Evolutionary conservation across 805 yeast genomes (phyloP).

Genomic region (Spathaspora hagerdaliae): DNA sequence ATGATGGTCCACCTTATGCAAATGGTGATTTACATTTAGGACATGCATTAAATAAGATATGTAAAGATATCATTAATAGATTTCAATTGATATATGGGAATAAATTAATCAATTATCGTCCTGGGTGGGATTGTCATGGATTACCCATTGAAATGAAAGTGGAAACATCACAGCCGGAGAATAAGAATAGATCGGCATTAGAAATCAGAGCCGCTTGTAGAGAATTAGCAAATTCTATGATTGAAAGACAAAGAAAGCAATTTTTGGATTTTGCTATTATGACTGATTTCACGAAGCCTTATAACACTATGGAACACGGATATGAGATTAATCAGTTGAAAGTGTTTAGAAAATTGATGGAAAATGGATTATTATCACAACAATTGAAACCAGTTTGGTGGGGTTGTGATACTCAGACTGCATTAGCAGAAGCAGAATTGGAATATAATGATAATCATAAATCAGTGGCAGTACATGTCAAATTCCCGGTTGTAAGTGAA

Average conservation of each 20-base stretch:
- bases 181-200: constrained; percentile 29
- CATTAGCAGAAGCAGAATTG: constrained; percentile 93
- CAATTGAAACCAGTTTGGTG: constrained; percentile 95
- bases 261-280: constrained; percentile 73
- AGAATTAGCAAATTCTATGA: constrained; percentile 64
- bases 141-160: constrained; percentile 92
- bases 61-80: constrained; percentile 82
- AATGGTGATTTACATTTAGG: constrained; percentile 91
- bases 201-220: constrained; percentile 66
- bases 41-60: constrained; percentile 84
- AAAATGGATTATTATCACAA: constrained; percentile 66
- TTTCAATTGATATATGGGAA: constrained; percentile 57
- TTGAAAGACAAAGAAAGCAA: constrained; percentile 56
- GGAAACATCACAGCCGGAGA: constrained; percentile 25
- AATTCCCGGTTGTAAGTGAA: constrained; percentile 46
- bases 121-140: constrained; percentile 99
- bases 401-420: constrained; percentile 93
- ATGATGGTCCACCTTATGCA: constrained; percentile 99
- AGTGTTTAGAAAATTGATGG: constrained; percentile 63
- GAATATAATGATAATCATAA: constrained; percentile 74
- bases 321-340: constrained; percentile 75
- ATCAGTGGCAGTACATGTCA: constrained; percentile 65
- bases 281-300: constrained; percentile 76
- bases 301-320: constrained; percentile 64
- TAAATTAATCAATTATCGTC: constrained; percentile 63